phyloP scores from a whole-genome alignment of 768 basidiomycete genomes.

The Suillus subaureus region DNA sequence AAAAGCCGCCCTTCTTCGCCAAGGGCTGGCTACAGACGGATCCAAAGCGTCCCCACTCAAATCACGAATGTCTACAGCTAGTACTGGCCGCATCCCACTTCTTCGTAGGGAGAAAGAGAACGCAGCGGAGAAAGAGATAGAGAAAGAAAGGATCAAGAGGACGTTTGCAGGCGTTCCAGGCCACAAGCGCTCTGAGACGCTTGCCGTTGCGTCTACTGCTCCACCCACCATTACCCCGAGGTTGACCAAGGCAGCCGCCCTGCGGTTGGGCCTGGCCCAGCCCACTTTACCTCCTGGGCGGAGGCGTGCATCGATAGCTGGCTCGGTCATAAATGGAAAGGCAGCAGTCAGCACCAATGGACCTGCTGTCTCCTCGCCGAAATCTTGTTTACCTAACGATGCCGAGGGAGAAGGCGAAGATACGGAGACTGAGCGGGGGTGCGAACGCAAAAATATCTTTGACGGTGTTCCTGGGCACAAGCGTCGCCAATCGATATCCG shows the following conservation, averaged over 20 bases:
- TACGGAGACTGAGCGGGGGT: constrained; percentile 25
- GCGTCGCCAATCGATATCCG: constrained; percentile 71
- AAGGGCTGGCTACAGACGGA: constrained; percentile 52
- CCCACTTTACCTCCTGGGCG: constrained; percentile 42
- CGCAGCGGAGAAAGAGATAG: constrained; percentile 47
- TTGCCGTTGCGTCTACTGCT: constrained; percentile 73
- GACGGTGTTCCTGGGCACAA: constrained; percentile 88
- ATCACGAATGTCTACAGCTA: constrained; percentile 35
- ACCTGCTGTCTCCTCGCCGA: constrained; percentile 16
- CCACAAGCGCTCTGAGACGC: constrained; percentile 71
- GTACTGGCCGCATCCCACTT: constrained; percentile 34
- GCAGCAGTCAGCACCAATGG: constrained; percentile 10
- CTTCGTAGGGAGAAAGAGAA: constrained; percentile 31
- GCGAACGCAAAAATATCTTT: constrained; percentile 51
- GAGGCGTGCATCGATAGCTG: constrained; percentile 38
- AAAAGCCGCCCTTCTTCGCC: constrained; percentile 71
- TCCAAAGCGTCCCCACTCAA: constrained; percentile 18
- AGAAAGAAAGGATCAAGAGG: constrained; percentile 61
- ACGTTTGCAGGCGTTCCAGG: constrained; percentile 82
- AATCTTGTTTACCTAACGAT: neutral
- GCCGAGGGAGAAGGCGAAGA: constrained; percentile 31
- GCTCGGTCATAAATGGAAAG: constrained; percentile 25
- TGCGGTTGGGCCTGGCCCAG: constrained; percentile 58
- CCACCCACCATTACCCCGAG: constrained; percentile 72
- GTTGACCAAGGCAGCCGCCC: constrained; percentile 74